A percentile compares a stretch with the other conserved stretches of the same genome.
These are phyloP conservation scores for Trichocomaceae sp. DNA, from an alignment of 2,329 filamentous ascomycete genomes.

Conservation along the genomic window DNA sequence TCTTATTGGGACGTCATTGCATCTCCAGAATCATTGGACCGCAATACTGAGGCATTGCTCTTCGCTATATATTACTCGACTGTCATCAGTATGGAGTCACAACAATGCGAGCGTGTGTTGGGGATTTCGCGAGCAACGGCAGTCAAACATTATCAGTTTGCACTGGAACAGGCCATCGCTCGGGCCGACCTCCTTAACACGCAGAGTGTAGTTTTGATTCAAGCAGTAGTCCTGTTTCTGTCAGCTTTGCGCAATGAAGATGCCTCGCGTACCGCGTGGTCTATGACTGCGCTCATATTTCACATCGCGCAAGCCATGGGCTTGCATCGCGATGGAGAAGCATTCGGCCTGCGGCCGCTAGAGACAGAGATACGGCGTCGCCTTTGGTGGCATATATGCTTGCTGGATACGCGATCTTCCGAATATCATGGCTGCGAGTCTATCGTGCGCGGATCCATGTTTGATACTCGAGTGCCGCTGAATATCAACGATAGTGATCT, in stretches of 20 bases:
- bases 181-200: background rate
- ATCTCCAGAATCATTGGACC: background rate
- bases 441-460: constrained; percentile 17
- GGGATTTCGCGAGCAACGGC: background rate
- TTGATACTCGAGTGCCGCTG: constrained; percentile 35
- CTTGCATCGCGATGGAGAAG: constrained; percentile 55
- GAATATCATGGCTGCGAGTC: constrained; percentile 19
- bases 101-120: background rate
- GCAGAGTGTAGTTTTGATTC: background rate
- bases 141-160: background rate
- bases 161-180: background rate
- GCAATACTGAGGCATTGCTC: background rate
- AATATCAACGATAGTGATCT: constrained; percentile 57
- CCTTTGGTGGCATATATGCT: constrained; percentile 57
- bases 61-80: background rate
- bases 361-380: constrained; percentile 62
- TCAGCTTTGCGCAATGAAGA: background rate
- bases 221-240: background rate
- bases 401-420: constrained; percentile 23
- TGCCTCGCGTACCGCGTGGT: constrained; percentile 22
- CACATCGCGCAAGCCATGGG: constrained; percentile 64
- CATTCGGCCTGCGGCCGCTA: constrained; percentile 52
- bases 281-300: constrained; percentile 54
- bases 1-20: background rate
- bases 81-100: constrained; percentile 36